A percentile compares a stretch with the other conserved stretches of the same genome.
phyloP scores from a whole-genome alignment of 2,329 filamentous ascomycete species.

The Chrysosporium queenslandicum region DNA sequence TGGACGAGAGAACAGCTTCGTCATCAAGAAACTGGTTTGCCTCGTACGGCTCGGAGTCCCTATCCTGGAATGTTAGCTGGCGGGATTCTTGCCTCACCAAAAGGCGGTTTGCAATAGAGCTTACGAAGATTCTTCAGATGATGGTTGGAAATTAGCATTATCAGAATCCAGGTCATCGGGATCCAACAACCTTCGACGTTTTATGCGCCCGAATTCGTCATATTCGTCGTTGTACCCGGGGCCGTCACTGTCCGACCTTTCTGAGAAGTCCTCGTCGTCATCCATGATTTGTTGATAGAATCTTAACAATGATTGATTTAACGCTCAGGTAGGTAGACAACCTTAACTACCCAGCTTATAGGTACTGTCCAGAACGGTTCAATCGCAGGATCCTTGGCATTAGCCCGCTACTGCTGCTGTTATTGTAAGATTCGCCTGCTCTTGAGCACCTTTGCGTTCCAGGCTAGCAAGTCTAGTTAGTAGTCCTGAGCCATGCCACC shows the following conservation, averaged over 20 bases:
- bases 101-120: background rate
- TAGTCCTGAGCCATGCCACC: too few relatives aligned
- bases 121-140: conserved; percentile 13
- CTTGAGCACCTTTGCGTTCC: too few relatives aligned
- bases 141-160: background rate
- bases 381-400: too few relatives aligned
- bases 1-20: conserved; percentile 13
- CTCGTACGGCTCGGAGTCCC: conserved; percentile 10
- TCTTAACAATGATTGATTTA: too few relatives aligned
- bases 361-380: too few relatives aligned
- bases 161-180: conserved; percentile 5
- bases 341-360: too few relatives aligned
- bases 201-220: conserved; percentile 6
- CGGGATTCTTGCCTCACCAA: background rate
- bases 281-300: too few relatives aligned
- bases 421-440: too few relatives aligned
- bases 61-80: background rate
- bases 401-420: too few relatives aligned
- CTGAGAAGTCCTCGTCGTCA: background rate
- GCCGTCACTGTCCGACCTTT: conserved; percentile 9
- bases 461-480: too few relatives aligned
- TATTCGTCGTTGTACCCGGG: conserved; percentile 5
- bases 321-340: too few relatives aligned
- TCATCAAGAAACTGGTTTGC: conserved; percentile 13
- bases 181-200: background rate